Evolutionary conservation across 140 eudicot genomes (phyloP), one percentile per base, ranked within the genome.

Genomic region (Bidens hawaiensis): DNA sequence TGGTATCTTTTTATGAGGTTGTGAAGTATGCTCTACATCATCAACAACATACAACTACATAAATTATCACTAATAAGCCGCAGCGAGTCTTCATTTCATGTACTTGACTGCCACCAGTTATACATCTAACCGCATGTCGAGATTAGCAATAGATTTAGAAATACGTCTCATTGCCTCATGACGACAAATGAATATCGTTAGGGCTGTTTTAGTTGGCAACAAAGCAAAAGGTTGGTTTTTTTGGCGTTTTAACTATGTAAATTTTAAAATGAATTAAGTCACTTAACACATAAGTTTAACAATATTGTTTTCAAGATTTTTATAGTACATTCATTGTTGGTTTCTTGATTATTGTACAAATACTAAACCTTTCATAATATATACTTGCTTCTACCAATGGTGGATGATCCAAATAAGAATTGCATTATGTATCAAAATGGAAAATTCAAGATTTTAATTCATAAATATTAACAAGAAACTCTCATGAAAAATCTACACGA

Each of bases 1-100:
- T 91, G 70, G 65, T 91, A 62, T 91, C 98, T 10, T 91, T 91
- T 67, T 91, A 91, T 53, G 98, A 91, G 68, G 96, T 84, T 18
- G 91, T 91, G 65, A 91, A 91, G 77, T 82, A 87, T 66, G 75
- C 68, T 52, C 58, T 91, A 12, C 84, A 82, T 78, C 82, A 23
- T 46, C 53, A 66, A 53, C 72, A 72, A 27, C 63, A 71, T 27
- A 69, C 88, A 12, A 68, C 75, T 49, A 24, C 67, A 18, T 81
- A 69, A 75, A 9, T 49, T 28, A 49, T 49, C 28, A 22, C 56
- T 49, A 46, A 46, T 30, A 43, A 72, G 52, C 48, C 55, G 49
- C 66, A 43, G 3, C 60, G 16, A 64, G 13, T 75, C 70, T 68
- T 75, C 33, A 75, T 75, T 59, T 36, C 70, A 10, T 74, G 43